Conservation (phyloP, 108 stramenopile genomes). For the Bacterosira constricta region DNA sequence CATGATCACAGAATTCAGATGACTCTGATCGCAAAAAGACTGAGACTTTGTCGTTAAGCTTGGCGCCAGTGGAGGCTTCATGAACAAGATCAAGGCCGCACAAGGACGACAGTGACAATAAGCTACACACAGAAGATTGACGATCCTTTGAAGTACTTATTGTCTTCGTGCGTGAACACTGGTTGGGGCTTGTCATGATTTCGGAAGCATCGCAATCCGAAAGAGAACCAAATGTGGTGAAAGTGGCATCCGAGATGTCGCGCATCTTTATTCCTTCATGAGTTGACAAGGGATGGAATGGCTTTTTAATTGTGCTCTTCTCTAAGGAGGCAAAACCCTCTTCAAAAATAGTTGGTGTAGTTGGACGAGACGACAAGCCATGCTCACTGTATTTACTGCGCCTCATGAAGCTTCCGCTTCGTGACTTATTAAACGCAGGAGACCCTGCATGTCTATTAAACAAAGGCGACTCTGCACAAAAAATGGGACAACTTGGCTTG, state of each 20-base stretch:
- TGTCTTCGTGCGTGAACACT: neutral
- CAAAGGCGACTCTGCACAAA: constrained; percentile 11
- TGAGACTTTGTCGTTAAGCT: neutral
- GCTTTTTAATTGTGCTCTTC: neutral
- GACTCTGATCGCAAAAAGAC: constrained; percentile 16
- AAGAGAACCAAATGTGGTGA: constrained; percentile 8
- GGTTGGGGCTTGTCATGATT: neutral
- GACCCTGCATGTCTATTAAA: neutral
- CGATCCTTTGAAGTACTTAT: neutral
- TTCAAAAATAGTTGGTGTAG: constrained; percentile 8
- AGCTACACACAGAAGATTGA: neutral
- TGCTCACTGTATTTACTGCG: neutral
- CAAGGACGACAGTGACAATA: constrained; percentile 32
- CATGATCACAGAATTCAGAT: neutral
- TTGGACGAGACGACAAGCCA: neutral
- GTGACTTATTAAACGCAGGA: neutral
- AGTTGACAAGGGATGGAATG: neutral
- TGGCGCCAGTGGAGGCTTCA: neutral
- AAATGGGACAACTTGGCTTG: neutral
- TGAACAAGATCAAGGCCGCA: constrained; percentile 32
- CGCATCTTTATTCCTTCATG: neutral
- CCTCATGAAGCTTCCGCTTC: neutral
- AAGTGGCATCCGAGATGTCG: constrained; percentile 5
- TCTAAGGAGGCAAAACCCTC: neutral
- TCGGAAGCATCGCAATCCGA: constrained; percentile 13